These are phyloP conservation scores for Syncephalastrum racemosum DNA, from an alignment of 371 early-diverging fungal genomes.

Conservation along the genomic window DNA sequence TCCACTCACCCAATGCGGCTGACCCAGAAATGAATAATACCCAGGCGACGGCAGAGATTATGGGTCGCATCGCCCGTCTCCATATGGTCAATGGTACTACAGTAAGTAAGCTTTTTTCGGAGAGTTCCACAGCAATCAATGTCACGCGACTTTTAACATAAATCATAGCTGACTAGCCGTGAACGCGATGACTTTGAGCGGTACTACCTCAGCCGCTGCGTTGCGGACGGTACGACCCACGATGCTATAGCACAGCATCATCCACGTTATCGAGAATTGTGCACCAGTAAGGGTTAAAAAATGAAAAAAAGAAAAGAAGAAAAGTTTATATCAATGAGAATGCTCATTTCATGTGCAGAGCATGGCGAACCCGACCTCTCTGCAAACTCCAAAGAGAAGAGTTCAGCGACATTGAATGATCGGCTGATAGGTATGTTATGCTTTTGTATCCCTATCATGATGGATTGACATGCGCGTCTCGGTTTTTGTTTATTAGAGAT, in stretches of 20 bases:
- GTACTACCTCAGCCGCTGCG: slow-evolving; percentile 63
- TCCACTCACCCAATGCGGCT: slow-evolving; percentile 11
- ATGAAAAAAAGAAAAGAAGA: no score
- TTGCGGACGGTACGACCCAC: slow-evolving; percentile 37
- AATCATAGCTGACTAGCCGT: slow-evolving; percentile 35
- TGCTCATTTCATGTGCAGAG: slow-evolving; percentile 9
- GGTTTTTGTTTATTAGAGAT: no score
- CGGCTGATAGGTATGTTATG: slow-evolving; percentile 50
- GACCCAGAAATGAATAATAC: slow-evolving; percentile 14
- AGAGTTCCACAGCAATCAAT: background rate
- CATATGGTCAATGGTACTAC: slow-evolving; percentile 41
- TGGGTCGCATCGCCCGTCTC: slow-evolving; percentile 35
- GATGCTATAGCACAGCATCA: slow-evolving; percentile 42
- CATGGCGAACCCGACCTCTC: slow-evolving; percentile 59
- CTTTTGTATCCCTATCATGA: background rate
- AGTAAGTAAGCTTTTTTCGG: slow-evolving; percentile 18
- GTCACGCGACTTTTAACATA: no score
- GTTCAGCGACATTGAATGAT: slow-evolving; percentile 59
- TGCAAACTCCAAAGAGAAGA: slow-evolving; percentile 20
- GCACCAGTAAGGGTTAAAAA: slow-evolving; percentile 35
- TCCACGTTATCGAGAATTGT: slow-evolving; percentile 59
- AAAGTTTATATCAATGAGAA: background rate
- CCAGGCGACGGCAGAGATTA: slow-evolving; percentile 24
- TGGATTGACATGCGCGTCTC: background rate
- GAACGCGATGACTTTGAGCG: slow-evolving; percentile 74